phyloP scores from a whole-genome alignment of 352 stramenopile genomes.

The Phytophthora citricola region DNA sequence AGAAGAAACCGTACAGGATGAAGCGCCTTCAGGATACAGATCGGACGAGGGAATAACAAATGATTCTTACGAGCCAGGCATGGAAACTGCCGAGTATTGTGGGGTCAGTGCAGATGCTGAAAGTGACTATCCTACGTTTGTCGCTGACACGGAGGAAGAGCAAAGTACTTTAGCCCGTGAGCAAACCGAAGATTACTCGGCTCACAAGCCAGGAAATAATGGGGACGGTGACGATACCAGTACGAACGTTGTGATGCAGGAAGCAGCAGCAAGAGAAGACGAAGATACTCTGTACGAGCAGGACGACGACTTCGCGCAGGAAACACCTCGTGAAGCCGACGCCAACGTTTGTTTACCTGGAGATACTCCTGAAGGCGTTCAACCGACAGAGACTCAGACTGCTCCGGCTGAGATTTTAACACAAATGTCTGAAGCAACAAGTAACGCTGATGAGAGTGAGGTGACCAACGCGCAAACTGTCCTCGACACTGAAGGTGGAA shows the following conservation, averaged over 20 bases:
- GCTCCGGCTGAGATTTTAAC: not conserved
- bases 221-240: not conserved
- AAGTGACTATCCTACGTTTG: slow-evolving; percentile 14
- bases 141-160: slow-evolving; percentile 12
- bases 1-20: not conserved
- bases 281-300: slow-evolving; percentile 25
- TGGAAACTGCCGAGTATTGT: slow-evolving; percentile 5
- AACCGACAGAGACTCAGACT: not conserved
- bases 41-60: slow-evolving; percentile 1
- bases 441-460: not conserved
- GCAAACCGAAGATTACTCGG: not conserved
- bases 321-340: slow-evolving; percentile 10
- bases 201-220: not conserved
- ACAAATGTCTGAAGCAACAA: not conserved
- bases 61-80: not conserved
- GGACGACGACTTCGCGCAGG: slow-evolving; percentile 27
- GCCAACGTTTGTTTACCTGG: not conserved
- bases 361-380: not conserved
- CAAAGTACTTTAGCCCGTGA: not conserved
- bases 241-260: not conserved
- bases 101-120: slow-evolving; percentile 4
- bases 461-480: not conserved
- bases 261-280: slow-evolving; percentile 9
- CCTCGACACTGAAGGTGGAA: not conserved
- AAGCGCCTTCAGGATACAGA: not conserved